Conservation (phyloP, 805 yeast genomes). For the Starmerella vitae region DNA sequence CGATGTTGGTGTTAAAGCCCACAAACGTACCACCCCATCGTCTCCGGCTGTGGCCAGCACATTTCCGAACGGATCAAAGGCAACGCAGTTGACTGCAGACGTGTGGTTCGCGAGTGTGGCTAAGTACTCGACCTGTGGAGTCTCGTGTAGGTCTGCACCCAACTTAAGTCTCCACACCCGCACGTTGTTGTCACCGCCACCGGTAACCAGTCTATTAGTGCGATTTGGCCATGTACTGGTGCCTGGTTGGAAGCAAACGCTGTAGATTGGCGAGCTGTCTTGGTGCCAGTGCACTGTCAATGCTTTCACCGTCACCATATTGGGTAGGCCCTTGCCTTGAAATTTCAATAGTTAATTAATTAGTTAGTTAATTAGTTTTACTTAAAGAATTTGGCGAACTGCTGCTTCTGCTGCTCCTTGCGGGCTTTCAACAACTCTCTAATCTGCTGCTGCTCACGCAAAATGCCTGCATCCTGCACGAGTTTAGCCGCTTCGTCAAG, state of each 20-base stretch:
- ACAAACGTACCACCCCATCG: slow-evolving; percentile 76
- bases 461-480: slow-evolving; percentile 61
- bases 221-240: slow-evolving; percentile 10
- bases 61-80: slow-evolving; percentile 62
- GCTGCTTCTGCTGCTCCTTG: slow-evolving; percentile 34
- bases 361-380: background rate
- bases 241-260: slow-evolving; percentile 29
- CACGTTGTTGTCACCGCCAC: slow-evolving; percentile 90
- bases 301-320: slow-evolving; percentile 28
- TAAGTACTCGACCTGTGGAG: slow-evolving; percentile 46
- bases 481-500: slow-evolving; percentile 53
- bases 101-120: slow-evolving; percentile 78
- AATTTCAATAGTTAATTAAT: too few relatives aligned
- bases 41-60: slow-evolving; percentile 84
- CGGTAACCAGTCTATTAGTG: slow-evolving; percentile 54
- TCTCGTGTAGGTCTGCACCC: slow-evolving; percentile 15
- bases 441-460: slow-evolving; percentile 49
- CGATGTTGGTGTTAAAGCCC: slow-evolving; percentile 36
- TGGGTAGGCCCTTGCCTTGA: slow-evolving; percentile 1
- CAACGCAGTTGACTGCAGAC: slow-evolving; percentile 84
- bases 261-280: slow-evolving; percentile 32
- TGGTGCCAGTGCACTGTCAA: slow-evolving; percentile 33
- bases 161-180: slow-evolving; percentile 33
- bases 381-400: slow-evolving; percentile 31
- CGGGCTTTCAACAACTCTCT: slow-evolving; percentile 39